phyloP scores from a whole-genome alignment of 2,329 filamentous ascomycete genomes.

The Scedosporium boydii region DNA sequence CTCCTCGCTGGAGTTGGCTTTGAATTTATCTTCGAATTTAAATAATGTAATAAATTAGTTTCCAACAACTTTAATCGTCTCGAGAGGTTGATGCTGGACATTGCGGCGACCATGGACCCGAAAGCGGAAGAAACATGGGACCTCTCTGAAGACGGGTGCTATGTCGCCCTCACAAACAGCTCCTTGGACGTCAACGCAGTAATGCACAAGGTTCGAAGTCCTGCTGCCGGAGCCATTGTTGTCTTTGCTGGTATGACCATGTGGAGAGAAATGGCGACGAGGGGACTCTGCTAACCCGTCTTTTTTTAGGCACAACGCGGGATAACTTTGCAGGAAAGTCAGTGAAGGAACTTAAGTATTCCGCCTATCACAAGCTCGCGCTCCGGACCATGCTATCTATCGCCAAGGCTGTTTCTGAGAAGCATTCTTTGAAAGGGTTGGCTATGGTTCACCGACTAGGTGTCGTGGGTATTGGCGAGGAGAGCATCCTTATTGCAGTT shows the following conservation, averaged over 20 bases:
- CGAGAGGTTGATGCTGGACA: no score
- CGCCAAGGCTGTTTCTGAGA: slow-evolving; percentile 42
- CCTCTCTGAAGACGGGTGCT: slow-evolving; percentile 40
- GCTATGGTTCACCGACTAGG: slow-evolving; percentile 80
- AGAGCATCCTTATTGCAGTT: slow-evolving; percentile 85
- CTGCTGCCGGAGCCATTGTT: slow-evolving; percentile 66
- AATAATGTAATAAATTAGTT: no score
- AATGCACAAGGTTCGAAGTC: slow-evolving; percentile 61
- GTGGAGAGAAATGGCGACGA: background rate
- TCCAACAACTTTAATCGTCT: no score
- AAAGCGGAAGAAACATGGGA: slow-evolving; percentile 20
- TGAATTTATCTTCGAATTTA: no score
- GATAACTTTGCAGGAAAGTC: slow-evolving; percentile 62
- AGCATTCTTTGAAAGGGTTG: slow-evolving; percentile 61
- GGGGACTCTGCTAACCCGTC: background rate
- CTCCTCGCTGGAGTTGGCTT: no score
- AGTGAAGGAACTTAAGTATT: slow-evolving; percentile 69
- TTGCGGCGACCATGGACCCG: background rate
- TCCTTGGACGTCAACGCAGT: slow-evolving; percentile 46
- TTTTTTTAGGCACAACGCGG: slow-evolving; percentile 57
- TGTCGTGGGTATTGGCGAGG: slow-evolving; percentile 78
- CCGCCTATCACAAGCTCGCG: slow-evolving; percentile 62
- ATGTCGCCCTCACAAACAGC: slow-evolving; percentile 59
- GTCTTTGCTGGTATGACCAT: slow-evolving; percentile 55
- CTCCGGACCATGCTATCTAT: slow-evolving; percentile 60